Evolutionary conservation across 305 asterid species (phyloP), one percentile per base, ranked within the genome.

Genomic region (Solanum aculeatissimum): DNA sequence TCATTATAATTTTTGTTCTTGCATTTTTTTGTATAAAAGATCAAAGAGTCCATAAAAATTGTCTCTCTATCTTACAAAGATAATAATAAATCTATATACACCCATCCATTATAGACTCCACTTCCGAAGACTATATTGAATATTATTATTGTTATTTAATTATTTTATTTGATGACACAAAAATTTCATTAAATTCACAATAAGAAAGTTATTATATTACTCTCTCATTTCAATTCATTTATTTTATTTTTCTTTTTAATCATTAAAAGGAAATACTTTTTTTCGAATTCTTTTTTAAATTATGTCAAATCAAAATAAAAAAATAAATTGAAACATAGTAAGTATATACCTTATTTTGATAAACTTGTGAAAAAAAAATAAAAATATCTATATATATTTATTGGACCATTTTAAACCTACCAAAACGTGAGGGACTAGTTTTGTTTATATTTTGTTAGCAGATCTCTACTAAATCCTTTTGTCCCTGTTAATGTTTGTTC

Each of bases 1-100:
- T 63, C 0, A 27, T 63, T 1, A 27, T 25, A 13, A 27, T 27
- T 63, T 62, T 63, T 60, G 11, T 10, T 27, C 70, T 6, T 27
- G 3, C 6, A 63, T 63, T 25, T 63, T 3, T 63, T 13, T 63
- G 1, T 27, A 13, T 27, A 19, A 63, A 63, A 49, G 2, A 63
- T 2, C 14, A 0, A 0, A 63, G 42, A 0, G 0, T 63, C 0
- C 0, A 27, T 14, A 2, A 13, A 63, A 27, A 63, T 7, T 0
- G 0, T 27, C 40, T 63, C n/a, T 13, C 2, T 6, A 27, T 1
- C 3, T 63, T 7, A 6, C 6, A 27, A 13, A 14, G 6, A 0
- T 27, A 63, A 6, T 3, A 1, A 6, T 13, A 63, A 1, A 1
- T 13, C 12, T 6, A 3, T 0, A 0, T 25, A 62, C 32, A 62